A percentile compares a stretch with the other conserved stretches of the same genome.
Conservation (phyloP, 2,329 filamentous ascomycete genomes). For the Alternaria ventricosa region DNA sequence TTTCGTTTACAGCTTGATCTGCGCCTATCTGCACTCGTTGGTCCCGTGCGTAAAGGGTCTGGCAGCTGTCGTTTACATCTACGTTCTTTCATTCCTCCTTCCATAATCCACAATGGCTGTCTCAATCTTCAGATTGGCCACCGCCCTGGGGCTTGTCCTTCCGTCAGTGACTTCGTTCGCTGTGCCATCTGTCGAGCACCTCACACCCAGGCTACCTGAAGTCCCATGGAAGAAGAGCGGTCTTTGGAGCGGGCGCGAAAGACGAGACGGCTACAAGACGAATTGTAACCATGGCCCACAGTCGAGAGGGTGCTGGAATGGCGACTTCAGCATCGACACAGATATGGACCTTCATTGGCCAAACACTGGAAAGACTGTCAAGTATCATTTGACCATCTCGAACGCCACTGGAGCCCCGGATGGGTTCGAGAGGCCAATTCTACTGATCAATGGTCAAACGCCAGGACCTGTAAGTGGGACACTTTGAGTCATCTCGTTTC, state of each 20-base stretch:
- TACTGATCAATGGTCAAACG: slow-evolving; percentile 55
- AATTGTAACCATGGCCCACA: slow-evolving; percentile 31
- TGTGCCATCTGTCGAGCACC: slow-evolving; percentile 15
- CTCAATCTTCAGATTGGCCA: slow-evolving; percentile 3
- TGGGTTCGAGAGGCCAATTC: slow-evolving; percentile 50
- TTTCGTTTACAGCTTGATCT: slow-evolving; percentile 10
- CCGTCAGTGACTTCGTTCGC: slow-evolving; percentile 22
- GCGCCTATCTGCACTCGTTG: slow-evolving; percentile 4
- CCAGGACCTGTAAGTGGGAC: slow-evolving; percentile 54
- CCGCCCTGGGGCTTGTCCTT: slow-evolving; percentile 22
- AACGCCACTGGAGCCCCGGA: slow-evolving; percentile 55
- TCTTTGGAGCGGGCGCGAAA: slow-evolving; percentile 14
- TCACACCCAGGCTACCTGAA: slow-evolving; percentile 15
- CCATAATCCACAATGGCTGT: slow-evolving; percentile 15
- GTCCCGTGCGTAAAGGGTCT: not conserved
- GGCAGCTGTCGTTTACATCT: slow-evolving; percentile 4
- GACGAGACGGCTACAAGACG: slow-evolving; percentile 19
- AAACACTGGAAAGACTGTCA: slow-evolving; percentile 47
- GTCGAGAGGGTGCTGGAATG: slow-evolving; percentile 32
- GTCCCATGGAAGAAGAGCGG: slow-evolving; percentile 34
- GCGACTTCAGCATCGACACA: slow-evolving; percentile 50
- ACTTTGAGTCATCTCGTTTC: not conserved
- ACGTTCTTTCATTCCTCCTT: slow-evolving; percentile 13
- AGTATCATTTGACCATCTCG: slow-evolving; percentile 55
- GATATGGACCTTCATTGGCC: slow-evolving; percentile 54